phyloP scores from a whole-genome alignment of 2,329 filamentous ascomycete genomes.

The Epichloe sibirici region DNA sequence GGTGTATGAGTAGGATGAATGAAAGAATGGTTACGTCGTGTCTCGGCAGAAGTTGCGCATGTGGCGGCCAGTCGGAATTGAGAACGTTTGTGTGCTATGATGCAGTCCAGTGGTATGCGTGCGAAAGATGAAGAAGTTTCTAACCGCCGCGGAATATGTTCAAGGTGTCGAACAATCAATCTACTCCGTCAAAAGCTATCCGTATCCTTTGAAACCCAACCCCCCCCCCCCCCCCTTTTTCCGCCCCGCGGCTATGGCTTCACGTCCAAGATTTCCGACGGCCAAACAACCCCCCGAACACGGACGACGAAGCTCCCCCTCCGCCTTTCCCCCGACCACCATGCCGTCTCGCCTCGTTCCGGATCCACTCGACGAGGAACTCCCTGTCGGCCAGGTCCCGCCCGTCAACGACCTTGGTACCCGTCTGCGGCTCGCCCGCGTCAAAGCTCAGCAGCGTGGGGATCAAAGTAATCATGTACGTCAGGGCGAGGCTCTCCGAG shows the following conservation, averaged over 20 bases:
- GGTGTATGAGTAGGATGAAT: background rate
- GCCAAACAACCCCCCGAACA: conserved; percentile 30
- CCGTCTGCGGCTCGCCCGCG: conserved; percentile 36
- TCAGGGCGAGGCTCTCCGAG: conserved; percentile 30
- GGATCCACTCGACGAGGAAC: conserved; percentile 43
- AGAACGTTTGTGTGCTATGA: too few species aligned
- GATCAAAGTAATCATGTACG: conserved; percentile 46
- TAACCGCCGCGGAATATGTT: too few species aligned
- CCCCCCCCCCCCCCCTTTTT: too few species aligned
- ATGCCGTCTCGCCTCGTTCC: conserved; percentile 34
- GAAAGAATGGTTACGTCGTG: background rate
- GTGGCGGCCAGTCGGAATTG: background rate
- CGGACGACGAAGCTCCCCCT: conserved; percentile 13
- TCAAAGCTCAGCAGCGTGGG: conserved; percentile 48
- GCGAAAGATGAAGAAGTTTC: too few species aligned
- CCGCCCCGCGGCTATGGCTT: background rate
- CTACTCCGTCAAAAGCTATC: too few species aligned
- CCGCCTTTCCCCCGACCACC: conserved; percentile 31
- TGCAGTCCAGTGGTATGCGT: too few species aligned
- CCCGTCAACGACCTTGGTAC: conserved; percentile 37
- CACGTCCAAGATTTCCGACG: conserved; percentile 10
- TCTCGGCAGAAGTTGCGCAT: too few species aligned
- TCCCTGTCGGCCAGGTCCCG: conserved; percentile 33
- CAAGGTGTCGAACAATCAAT: too few species aligned
- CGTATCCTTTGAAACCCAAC: too few species aligned